A percentile compares a stretch with the other conserved stretches of the same genome.
These are phyloP conservation scores for Scedosporium boydii DNA, from an alignment of 2,329 filamentous ascomycete species.

Conservation along the genomic window DNA sequence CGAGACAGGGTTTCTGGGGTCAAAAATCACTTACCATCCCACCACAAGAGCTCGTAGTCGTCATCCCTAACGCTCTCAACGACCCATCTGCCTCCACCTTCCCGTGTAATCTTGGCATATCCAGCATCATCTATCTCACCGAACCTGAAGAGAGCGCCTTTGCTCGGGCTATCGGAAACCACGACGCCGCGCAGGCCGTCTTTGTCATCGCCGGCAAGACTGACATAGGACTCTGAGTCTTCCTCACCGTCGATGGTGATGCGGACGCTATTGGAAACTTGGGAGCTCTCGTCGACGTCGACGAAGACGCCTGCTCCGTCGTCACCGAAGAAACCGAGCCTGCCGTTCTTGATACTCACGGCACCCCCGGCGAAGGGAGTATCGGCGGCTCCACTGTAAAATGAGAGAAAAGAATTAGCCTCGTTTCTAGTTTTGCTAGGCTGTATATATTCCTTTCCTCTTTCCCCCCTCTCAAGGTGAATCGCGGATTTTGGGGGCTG, in stretches of 20 bases:
- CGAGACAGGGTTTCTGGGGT: no score
- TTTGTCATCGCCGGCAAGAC: neutral
- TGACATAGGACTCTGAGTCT: neutral
- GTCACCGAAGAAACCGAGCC: neutral
- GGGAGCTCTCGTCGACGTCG: neutral
- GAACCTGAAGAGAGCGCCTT: neutral
- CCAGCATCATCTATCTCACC: neutral
- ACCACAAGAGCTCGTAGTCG: constrained; percentile 3
- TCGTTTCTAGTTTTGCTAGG: neutral
- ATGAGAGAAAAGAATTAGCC: neutral
- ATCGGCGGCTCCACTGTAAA: neutral
- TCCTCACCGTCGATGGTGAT: neutral
- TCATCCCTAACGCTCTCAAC: neutral
- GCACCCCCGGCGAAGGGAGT: neutral
- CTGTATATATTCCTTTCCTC: neutral
- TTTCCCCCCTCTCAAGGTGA: neutral
- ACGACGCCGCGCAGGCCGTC: neutral
- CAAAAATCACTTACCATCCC: neutral
- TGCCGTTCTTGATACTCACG: neutral
- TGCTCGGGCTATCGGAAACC: neutral
- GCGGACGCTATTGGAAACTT: neutral
- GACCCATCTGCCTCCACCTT: neutral
- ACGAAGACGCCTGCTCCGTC: neutral
- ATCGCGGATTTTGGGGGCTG: neutral
- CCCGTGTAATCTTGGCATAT: neutral